Evolutionary conservation across 1,284 basidiomycete genomes (phyloP).

Genomic region (Microbotryomycetes sp.): DNA sequence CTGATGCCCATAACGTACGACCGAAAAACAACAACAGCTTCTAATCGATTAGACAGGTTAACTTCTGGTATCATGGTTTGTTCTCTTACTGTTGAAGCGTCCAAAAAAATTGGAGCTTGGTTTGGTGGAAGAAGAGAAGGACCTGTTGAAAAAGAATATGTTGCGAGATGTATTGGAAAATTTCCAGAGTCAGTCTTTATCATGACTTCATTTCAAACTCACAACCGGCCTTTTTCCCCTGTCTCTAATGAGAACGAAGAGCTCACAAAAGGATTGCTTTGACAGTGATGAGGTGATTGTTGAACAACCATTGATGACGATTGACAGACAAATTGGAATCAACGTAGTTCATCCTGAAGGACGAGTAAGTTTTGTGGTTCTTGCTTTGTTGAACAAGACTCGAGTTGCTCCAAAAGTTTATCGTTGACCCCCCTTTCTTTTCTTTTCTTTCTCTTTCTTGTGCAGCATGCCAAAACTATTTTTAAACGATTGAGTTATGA

Average conservation of each 20-base stretch:
- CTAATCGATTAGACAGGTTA: constrained; percentile 88
- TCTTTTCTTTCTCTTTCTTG: neutral
- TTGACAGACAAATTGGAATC: constrained; percentile 57
- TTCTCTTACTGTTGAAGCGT: constrained; percentile 66
- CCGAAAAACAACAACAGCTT: constrained; percentile 52
- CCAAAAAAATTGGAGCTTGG: constrained; percentile 66
- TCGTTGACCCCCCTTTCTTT: neutral
- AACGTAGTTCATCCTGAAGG: constrained; percentile 75
- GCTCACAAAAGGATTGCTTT: too few species aligned
- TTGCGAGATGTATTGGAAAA: constrained; percentile 72
- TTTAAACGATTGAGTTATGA: constrained; percentile 86
- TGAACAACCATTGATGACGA: constrained; percentile 79
- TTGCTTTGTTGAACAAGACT: neutral
- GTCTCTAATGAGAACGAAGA: neutral
- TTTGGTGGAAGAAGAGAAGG: constrained; percentile 58
- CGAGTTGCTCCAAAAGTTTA: too few species aligned
- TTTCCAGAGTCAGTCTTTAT: constrained; percentile 66
- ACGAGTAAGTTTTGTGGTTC: constrained; percentile 53
- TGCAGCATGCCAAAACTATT: constrained; percentile 76
- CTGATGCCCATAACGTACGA: neutral
- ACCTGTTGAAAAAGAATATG: constrained; percentile 79
- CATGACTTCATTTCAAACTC: neutral
- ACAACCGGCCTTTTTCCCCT: too few species aligned
- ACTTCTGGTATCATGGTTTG: constrained; percentile 97
- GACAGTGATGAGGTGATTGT: constrained; percentile 68